A percentile compares a stretch with the other conserved stretches of the same genome.
These are phyloP conservation scores for Hymenoscyphus linearis DNA, from an alignment of 2,329 filamentous ascomycete species.

Conservation along the genomic window DNA sequence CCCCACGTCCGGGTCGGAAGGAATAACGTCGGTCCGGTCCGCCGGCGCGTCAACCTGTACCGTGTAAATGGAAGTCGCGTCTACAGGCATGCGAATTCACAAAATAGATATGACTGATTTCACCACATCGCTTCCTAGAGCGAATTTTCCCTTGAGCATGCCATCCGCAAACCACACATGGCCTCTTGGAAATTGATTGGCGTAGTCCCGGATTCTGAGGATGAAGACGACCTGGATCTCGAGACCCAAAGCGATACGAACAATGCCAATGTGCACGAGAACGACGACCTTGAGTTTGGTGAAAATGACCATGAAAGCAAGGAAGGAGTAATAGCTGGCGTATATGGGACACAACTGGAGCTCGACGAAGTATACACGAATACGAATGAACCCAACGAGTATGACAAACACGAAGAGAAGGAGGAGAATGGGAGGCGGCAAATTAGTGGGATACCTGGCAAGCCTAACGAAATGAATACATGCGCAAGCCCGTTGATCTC, in stretches of 20 bases:
- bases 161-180: slow-evolving; percentile 21
- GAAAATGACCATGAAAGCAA: background rate
- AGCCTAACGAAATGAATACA: background rate
- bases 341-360: background rate
- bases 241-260: background rate
- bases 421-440: background rate
- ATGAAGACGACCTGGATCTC: slow-evolving; percentile 28
- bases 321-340: background rate
- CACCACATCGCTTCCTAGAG: slow-evolving; percentile 15
- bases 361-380: background rate
- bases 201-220: slow-evolving; percentile 34
- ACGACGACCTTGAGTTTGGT: background rate
- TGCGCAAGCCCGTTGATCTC: background rate
- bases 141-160: slow-evolving; percentile 18
- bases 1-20: background rate
- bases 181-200: slow-evolving; percentile 34
- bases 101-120: background rate
- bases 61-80: background rate
- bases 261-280: background rate
- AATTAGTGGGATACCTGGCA: background rate
- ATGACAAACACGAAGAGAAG: background rate
- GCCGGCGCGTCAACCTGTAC: background rate
- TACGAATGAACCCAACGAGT: background rate
- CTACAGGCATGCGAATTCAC: background rate
- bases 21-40: background rate